phyloP scores from a whole-genome alignment of 179 eudicot species.

The Patellifolia procumbens region DNA sequence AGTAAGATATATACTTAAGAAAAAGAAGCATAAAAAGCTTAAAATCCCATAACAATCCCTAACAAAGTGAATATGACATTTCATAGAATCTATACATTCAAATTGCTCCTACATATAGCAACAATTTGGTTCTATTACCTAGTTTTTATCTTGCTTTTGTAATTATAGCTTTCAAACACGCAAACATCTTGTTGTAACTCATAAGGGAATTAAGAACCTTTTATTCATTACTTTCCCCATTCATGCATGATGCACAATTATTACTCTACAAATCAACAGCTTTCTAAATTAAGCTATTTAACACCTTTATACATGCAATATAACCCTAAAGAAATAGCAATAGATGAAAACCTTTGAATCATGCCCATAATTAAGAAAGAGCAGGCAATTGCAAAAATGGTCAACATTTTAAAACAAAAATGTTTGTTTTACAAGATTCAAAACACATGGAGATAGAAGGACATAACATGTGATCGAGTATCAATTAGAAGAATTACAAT shows the following conservation, averaged over 20 bases:
- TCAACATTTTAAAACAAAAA: too few species aligned
- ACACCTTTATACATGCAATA: background rate
- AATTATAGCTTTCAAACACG: background rate
- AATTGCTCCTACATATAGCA: background rate
- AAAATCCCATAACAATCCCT: conserved; percentile 16
- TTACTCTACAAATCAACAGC: background rate
- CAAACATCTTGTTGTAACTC: background rate
- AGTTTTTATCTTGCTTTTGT: background rate
- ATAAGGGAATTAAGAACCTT: background rate
- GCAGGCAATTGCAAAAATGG: background rate
- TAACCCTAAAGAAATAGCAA: background rate
- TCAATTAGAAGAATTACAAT: conserved; percentile 22
- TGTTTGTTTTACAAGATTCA: too few species aligned
- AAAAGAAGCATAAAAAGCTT: conserved; percentile 17
- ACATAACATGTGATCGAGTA: background rate
- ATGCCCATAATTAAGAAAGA: background rate
- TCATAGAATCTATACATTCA: conserved; percentile 14
- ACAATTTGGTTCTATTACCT: background rate
- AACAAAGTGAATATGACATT: conserved; percentile 1
- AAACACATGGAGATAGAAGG: conserved; percentile 4
- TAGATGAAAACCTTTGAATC: background rate
- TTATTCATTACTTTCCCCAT: background rate
- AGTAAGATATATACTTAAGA: conserved; percentile 8
- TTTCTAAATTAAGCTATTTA: background rate
- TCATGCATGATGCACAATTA: background rate